Evolutionary conservation across 225 moss, liverwort and hornwort genomes (phyloP).

Genomic region (Polytrichum formosum): DNA sequence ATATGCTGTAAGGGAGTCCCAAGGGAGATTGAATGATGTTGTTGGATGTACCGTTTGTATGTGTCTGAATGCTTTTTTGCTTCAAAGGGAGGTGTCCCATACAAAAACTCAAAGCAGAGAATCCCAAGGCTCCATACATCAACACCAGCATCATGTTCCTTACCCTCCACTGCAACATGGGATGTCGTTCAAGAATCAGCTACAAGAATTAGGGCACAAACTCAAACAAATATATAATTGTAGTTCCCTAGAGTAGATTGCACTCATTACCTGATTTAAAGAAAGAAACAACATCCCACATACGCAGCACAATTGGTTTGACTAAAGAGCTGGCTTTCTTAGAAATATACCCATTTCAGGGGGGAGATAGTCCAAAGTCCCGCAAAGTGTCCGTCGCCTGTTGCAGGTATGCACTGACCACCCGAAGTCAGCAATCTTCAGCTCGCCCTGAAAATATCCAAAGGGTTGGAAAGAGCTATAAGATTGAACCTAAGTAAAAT

Average conservation of each 20-base stretch:
- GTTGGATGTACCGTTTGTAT: constrained; percentile 59
- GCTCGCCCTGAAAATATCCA: constrained; percentile 58
- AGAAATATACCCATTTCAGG: constrained; percentile 85
- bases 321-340: no score
- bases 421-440: constrained; percentile 97
- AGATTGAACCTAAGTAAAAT: no score
- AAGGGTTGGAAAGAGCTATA: no score
- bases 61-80: constrained; percentile 87
- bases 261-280: no score
- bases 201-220: background rate
- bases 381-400: constrained; percentile 83
- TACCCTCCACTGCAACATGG: constrained; percentile 70
- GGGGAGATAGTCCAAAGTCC: constrained; percentile 93
- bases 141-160: constrained; percentile 86
- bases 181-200: background rate
- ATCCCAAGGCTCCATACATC: constrained; percentile 98
- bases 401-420: constrained; percentile 95
- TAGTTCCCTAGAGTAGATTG: no score
- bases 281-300: background rate
- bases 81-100: constrained; percentile 86
- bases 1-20: no score
- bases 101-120: constrained; percentile 91
- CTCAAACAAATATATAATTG: no score
- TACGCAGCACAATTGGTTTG: background rate
- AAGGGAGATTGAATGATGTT: no score